Evolutionary conservation across 2,329 filamentous ascomycete genomes (phyloP).

Genomic region (Atkinsonella texensis): DNA sequence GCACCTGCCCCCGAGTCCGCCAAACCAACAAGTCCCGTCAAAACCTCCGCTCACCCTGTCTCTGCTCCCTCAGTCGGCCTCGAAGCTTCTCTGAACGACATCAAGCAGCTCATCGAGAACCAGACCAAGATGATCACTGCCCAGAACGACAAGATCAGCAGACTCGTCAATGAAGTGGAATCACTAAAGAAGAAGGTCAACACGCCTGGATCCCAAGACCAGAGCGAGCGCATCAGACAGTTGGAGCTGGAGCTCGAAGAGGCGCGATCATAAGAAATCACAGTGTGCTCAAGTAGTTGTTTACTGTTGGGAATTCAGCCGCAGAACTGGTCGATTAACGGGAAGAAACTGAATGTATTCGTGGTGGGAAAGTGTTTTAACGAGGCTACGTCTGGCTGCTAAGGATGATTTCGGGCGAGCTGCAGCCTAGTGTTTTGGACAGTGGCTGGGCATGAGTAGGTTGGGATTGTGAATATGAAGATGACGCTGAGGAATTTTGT

Average conservation of each 20-base stretch:
- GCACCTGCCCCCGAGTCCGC: slow-evolving; percentile 10
- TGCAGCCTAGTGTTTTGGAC: background rate
- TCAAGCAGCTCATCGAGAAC: slow-evolving; percentile 63
- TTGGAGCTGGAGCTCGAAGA: slow-evolving; percentile 56
- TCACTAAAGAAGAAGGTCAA: slow-evolving; percentile 66
- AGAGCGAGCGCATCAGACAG: slow-evolving; percentile 56
- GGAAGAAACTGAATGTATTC: background rate
- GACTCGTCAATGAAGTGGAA: slow-evolving; percentile 63
- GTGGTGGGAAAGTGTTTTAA: background rate
- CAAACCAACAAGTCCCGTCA: slow-evolving; percentile 23
- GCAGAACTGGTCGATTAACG: too few relatives aligned
- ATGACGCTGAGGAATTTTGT: background rate
- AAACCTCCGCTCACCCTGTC: slow-evolving; percentile 16
- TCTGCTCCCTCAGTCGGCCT: slow-evolving; percentile 29
- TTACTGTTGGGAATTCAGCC: too few relatives aligned
- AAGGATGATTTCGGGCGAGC: background rate
- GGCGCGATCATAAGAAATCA: slow-evolving; percentile 36
- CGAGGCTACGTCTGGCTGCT: too few relatives aligned
- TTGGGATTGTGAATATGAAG: background rate
- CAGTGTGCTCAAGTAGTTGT: too few relatives aligned
- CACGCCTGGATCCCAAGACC: slow-evolving; percentile 36
- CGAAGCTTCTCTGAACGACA: slow-evolving; percentile 58
- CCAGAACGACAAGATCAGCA: slow-evolving; percentile 65
- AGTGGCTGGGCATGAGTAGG: background rate
- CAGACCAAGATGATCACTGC: slow-evolving; percentile 66